These are phyloP conservation scores for Umbelopsis vinacea DNA, from an alignment of 192 early-diverging fungal genomes.

Conservation along the genomic window DNA sequence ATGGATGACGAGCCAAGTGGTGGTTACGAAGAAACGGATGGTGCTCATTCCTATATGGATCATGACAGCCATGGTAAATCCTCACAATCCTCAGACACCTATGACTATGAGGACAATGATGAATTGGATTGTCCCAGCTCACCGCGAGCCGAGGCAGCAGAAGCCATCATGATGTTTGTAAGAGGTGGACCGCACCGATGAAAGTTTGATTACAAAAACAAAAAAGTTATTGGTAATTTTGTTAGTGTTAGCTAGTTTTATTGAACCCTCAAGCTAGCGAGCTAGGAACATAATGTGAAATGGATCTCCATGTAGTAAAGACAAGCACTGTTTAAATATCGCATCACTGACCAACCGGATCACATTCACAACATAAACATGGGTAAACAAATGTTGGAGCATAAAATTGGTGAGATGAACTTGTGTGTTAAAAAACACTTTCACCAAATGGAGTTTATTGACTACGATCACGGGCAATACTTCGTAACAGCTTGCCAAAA, in stretches of 20 bases:
- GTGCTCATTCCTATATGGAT: background rate
- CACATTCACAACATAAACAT: background rate
- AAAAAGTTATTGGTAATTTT: too few relatives aligned
- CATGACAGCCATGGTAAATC: slow-evolving; percentile 1
- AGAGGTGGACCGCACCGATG: slow-evolving; percentile 13
- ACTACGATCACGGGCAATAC: slow-evolving; percentile 17
- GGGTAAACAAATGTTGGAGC: background rate
- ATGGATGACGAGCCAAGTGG: background rate
- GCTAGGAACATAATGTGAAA: too few relatives aligned
- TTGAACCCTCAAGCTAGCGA: too few relatives aligned
- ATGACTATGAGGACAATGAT: slow-evolving; percentile 13
- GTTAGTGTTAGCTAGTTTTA: too few relatives aligned
- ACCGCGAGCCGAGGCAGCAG: slow-evolving; percentile 36
- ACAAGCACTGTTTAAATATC: too few relatives aligned
- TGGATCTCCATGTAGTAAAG: too few relatives aligned
- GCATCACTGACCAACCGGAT: too few relatives aligned
- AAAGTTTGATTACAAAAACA: background rate
- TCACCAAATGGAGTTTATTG: slow-evolving; percentile 5
- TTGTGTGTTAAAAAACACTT: background rate
- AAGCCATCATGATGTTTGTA: slow-evolving; percentile 43
- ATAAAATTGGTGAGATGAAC: background rate
- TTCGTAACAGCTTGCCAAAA: slow-evolving; percentile 19
- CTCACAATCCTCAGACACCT: background rate
- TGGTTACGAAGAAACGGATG: background rate
- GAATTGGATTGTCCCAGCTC: slow-evolving; percentile 22